A percentile compares a stretch with the other conserved stretches of the same genome.
phyloP scores from a whole-genome alignment of 176 grass and related monocot species.

The Lolium multiflorum region DNA sequence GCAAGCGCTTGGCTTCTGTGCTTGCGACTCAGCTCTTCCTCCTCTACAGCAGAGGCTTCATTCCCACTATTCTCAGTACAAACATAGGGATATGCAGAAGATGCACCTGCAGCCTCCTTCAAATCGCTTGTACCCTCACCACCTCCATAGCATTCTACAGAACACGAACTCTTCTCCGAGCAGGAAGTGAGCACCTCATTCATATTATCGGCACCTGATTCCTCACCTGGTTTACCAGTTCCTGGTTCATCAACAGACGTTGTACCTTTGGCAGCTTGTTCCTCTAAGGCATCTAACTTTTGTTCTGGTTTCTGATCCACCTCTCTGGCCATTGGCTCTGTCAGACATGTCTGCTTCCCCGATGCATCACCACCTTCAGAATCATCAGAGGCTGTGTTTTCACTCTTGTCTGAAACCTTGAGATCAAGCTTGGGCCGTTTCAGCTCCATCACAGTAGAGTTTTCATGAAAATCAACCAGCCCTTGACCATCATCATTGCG shows the following conservation, averaged over 20 bases:
- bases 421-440: slow-evolving; percentile 17
- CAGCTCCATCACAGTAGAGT: slow-evolving; percentile 1
- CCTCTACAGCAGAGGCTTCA: not conserved
- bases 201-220: not conserved
- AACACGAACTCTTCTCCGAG: not conserved
- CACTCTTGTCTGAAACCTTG: not conserved
- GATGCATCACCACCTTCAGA: not conserved
- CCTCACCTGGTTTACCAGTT: not conserved
- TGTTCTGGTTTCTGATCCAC: slow-evolving; percentile 1
- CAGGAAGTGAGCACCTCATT: not conserved
- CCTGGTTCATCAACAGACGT: slow-evolving; percentile 9
- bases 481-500: slow-evolving; percentile 19
- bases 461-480: slow-evolving; percentile 13
- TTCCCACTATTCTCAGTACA: not conserved
- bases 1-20: not conserved
- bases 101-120: not conserved
- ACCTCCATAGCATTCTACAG: not conserved
- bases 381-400: not conserved
- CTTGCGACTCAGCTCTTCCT: not conserved
- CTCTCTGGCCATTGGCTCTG: slow-evolving; percentile 5
- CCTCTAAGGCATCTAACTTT: not conserved
- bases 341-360: slow-evolving; percentile 8
- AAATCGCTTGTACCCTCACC: not conserved
- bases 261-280: not conserved
- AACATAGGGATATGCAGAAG: not conserved